phyloP scores from a whole-genome alignment of 208 protist genomes.

The Herpetomonas samuelpessoai region DNA sequence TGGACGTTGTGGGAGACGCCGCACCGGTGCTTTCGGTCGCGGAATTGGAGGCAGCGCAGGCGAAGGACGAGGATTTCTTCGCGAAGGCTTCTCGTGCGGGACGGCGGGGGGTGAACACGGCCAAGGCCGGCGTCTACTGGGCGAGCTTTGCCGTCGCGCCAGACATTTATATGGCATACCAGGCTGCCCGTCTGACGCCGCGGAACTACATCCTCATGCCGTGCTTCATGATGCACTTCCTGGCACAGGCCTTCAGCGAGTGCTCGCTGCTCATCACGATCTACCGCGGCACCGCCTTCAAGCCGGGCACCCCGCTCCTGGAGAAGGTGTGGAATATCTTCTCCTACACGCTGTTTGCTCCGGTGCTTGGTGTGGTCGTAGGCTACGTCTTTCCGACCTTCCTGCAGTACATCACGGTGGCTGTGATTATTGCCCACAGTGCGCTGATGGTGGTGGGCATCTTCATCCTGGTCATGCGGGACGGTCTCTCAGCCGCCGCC shows the following conservation, averaged over 20 bases:
- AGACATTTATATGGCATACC: slow-evolving; percentile 42
- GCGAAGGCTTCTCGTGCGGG: not conserved
- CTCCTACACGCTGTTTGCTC: slow-evolving; percentile 34
- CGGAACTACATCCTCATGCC: slow-evolving; percentile 52
- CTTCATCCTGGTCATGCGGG: slow-evolving; percentile 12
- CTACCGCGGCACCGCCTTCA: slow-evolving; percentile 27
- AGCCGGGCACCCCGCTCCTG: slow-evolving; percentile 11
- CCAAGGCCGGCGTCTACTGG: slow-evolving; percentile 21
- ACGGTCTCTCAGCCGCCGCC: not conserved
- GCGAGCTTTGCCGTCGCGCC: slow-evolving; percentile 32
- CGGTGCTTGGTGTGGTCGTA: slow-evolving; percentile 19
- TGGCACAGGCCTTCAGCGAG: slow-evolving; percentile 38
- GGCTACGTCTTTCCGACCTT: slow-evolving; percentile 30
- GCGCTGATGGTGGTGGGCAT: slow-evolving; percentile 13
- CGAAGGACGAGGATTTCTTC: not conserved
- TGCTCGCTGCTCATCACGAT: slow-evolving; percentile 27
- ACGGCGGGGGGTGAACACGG: not conserved
- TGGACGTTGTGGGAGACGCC: slow-evolving; percentile 14
- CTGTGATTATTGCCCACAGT: slow-evolving; percentile 23
- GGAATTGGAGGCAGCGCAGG: slow-evolving; percentile 2
- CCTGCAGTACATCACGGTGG: slow-evolving; percentile 26
- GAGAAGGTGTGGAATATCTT: slow-evolving; percentile 26
- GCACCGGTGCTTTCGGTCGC: slow-evolving; percentile 5
- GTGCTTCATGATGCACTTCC: slow-evolving; percentile 32
- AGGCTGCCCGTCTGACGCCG: slow-evolving; percentile 18